Base-by-base conservation (phyloP, 345 rosid genomes). In the Citrus cavaleriei region DNA sequence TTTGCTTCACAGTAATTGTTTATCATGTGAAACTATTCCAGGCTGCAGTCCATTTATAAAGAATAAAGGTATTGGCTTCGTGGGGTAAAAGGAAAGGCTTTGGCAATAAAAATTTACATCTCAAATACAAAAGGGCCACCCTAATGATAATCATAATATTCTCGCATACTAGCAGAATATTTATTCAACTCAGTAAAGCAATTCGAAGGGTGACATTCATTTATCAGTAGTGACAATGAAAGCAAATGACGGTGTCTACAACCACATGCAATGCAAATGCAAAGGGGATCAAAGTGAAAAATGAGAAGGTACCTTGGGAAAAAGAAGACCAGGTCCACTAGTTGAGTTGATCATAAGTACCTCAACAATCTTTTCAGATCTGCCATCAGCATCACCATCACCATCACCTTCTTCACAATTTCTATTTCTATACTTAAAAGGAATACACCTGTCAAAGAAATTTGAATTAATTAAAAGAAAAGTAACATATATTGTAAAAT, bases 311-410 rank as follows among this genome's bases (percentile, higher is more conserved):
- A 84, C 92, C 89, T 87, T 86, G 14, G 88, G 92, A 75, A 89
- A 89, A 78, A 87, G 77, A 68, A 89, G 89, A 77, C 90, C 92
- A 7, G 90, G 89, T 70, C 89, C 90, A 21, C 89, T 81, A 66
- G 86, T 80, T 27, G 92, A 83, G 78, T 73, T 86, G 72, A 89
- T 87, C 89, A 85, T 85, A 12, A 87, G 74, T 32, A 85, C 86
- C 81, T 84, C 84, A 69, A 87, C 84, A 60, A 72, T 79, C 68
- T 79, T 87, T 35, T 69, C 75, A 72, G 80, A 78, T 55, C 62
- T 61, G 67, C 28, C 84, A 77, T 78, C 79, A 49, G 21, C 77
- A 70, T 58, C 57, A 27, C 38, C 55, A 51, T 51, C 57, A 14
- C 57, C 22, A 54, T 54, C 58, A 16, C 22, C 22, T 16, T 54